Conservation (phyloP, 116 monocot genomes). For the Papilionanthe hybrid region DNA sequence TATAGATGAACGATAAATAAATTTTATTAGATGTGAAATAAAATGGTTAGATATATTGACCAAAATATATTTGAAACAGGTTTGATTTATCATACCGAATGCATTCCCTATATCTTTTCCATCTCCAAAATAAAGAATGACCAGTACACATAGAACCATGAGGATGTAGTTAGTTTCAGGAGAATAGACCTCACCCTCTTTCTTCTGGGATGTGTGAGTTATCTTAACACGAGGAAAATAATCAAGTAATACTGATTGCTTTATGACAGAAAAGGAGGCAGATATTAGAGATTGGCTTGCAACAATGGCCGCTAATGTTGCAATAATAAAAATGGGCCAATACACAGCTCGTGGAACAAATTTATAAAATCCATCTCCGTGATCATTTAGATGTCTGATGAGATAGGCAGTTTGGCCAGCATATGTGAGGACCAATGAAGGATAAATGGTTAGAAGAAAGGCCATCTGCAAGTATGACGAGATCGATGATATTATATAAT, state of each 20-base stretch:
- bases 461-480: conserved; percentile 41
- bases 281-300: conserved; percentile 82
- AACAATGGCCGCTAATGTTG: conserved; percentile 62
- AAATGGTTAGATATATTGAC: too few relatives aligned
- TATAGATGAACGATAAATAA: too few relatives aligned
- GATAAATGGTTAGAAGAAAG: conserved; percentile 71
- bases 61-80: too few relatives aligned
- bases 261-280: conserved; percentile 79
- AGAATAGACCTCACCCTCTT: conserved; percentile 80
- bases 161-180: conserved; percentile 77
- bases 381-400: conserved; percentile 45
- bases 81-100: conserved; percentile 35
- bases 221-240: conserved; percentile 85
- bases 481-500: background rate
- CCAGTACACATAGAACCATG: conserved; percentile 64
- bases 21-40: too few relatives aligned
- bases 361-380: conserved; percentile 65
- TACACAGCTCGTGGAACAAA: conserved; percentile 61
- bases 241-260: conserved; percentile 61
- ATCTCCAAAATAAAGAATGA: conserved; percentile 65
- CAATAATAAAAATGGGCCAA: conserved; percentile 74
- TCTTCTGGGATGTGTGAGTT: conserved; percentile 61
- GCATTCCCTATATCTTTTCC: conserved; percentile 77
- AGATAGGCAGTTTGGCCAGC: conserved; percentile 81
- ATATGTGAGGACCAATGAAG: conserved; percentile 70